These are phyloP conservation scores for Phoma sp. DNA, from an alignment of 2,329 filamentous ascomycete genomes.

Conservation along the genomic window DNA sequence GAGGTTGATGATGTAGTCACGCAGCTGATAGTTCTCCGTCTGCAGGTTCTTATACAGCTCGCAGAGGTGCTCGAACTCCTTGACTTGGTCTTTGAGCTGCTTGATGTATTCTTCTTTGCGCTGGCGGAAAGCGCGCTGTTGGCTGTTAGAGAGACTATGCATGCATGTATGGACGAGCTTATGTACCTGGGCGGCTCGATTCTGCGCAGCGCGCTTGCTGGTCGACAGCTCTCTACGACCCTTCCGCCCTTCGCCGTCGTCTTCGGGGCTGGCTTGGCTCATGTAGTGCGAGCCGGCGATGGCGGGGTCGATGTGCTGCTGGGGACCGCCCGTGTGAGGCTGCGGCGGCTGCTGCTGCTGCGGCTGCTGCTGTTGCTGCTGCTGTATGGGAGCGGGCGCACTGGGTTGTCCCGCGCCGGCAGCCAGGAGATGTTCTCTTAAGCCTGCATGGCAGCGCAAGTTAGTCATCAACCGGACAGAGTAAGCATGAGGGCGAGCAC, in stretches of 20 bases:
- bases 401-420: conserved; percentile 53
- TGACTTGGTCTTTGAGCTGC: conserved; percentile 92
- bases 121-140: conserved; percentile 91
- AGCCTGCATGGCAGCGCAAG: conserved; percentile 52
- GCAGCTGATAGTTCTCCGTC: conserved; percentile 85
- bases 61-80: conserved; percentile 77
- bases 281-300: conserved; percentile 61
- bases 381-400: conserved; percentile 26
- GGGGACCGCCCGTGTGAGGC: conserved; percentile 50
- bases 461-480: conserved; percentile 40
- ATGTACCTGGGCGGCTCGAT: conserved; percentile 89
- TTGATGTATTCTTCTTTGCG: conserved; percentile 98
- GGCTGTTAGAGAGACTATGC: conserved; percentile 27
- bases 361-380: conserved; percentile 42
- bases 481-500: conserved; percentile 27
- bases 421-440: conserved; percentile 68
- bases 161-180: not conserved
- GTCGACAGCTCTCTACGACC: conserved; percentile 91
- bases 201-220: conserved; percentile 95
- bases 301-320: conserved; percentile 64
- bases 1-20: conserved; percentile 90
- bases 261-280: conserved; percentile 54
- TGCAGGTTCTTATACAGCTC: conserved; percentile 81
- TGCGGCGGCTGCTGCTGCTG: conserved; percentile 28
- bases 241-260: conserved; percentile 58